Conservation (phyloP, 129 eudicot species). For the Rutidosis leptorrhynchoides region DNA sequence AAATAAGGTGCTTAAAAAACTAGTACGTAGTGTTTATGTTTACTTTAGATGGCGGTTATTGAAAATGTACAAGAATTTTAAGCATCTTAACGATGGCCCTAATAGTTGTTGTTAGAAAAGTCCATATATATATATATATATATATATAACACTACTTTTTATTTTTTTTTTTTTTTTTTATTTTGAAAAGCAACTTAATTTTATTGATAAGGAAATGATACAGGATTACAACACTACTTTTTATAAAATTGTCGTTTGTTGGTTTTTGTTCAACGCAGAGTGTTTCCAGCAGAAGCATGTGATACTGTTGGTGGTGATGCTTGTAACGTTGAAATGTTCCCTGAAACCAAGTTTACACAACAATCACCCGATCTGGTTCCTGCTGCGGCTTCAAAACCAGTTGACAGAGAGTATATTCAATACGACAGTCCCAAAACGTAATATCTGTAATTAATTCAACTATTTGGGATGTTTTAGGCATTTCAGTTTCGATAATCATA, state of each 20-base stretch:
- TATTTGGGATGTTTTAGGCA: not conserved
- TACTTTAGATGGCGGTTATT: too few relatives aligned
- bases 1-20: too few relatives aligned
- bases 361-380: constrained; percentile 26
- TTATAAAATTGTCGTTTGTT: not conserved
- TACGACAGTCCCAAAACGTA: constrained; percentile 59
- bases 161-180: too few relatives aligned
- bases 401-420: constrained; percentile 64
- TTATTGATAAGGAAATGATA: too few relatives aligned
- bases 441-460: not conserved
- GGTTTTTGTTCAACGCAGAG: constrained; percentile 33
- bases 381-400: not conserved
- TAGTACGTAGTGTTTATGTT: too few relatives aligned
- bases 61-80: too few relatives aligned
- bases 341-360: constrained; percentile 39
- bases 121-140: not conserved
- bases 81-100: too few relatives aligned
- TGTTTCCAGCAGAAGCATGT: constrained; percentile 83
- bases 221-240: too few relatives aligned
- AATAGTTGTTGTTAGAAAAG: too few relatives aligned
- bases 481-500: not conserved
- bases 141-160: too few relatives aligned
- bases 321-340: constrained; percentile 53
- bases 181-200: too few relatives aligned
- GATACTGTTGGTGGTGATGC: constrained; percentile 62